Base-by-base conservation (phyloP, 495 filamentous ascomycete genomes). In the Podospora fimiseda region DNA sequence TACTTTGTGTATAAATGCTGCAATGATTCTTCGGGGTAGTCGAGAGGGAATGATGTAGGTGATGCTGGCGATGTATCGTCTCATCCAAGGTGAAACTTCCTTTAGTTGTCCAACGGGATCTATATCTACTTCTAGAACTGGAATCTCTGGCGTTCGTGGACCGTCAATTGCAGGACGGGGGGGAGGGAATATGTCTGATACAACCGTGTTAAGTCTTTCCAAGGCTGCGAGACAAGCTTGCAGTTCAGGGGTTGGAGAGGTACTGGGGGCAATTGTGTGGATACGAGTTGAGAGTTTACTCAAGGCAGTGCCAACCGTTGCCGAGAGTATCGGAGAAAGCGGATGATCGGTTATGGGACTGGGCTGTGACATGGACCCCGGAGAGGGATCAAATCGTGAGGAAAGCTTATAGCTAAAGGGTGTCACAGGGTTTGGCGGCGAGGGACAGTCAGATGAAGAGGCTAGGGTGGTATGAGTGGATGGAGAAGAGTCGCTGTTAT, bases 41-140 rank as follows among this genome's bases (percentile, higher is more conserved):
- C 40, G 23, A 8, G 62, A 58, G n/a, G 62, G 62, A 3, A 54
- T 47, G 38, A 53, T 49, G 45, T 47, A 50, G 0, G 59, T 58
- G 44, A 60, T 58, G 49, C 59, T 58, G 40, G 62, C 54, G 1
- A 52, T 39, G 46, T 60, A 65, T 0, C 37, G 21, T 4, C 55
- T 59, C 47, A 65, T 51, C 62, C 62, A 65, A 11, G 59, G 55
- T 9, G 59, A 60, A 15, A 62, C 38, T 4, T 54, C 43, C n/a
- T 49, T 22, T 13, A 22, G 42, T 20, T 44, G 6, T 39, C 3
- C 59, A 41, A 0, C 19, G 56, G 38, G 44, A 46, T 51, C 37
- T 43, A 46, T 47, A 40, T 41, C 22, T 15, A 51, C 39, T 43
- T 56, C 36, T 23, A 3, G 13, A 15, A 2, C n/a, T n/a, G n/a